Base-by-base conservation (phyloP, 345 rosid species). In the Populus alba region DNA sequence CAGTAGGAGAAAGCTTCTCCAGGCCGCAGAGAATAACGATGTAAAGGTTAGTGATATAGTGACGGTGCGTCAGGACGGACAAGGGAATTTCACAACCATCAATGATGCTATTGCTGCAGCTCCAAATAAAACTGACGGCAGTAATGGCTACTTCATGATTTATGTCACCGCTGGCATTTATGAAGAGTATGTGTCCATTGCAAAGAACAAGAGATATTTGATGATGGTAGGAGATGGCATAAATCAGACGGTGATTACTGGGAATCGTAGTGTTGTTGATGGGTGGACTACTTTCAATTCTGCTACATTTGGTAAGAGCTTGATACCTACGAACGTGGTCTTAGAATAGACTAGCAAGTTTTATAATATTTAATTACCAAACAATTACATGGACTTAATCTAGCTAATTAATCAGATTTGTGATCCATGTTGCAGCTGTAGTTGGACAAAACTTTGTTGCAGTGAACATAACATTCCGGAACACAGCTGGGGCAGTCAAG, bases 161-260 rank as follows among this genome's bases (percentile, higher is more conserved):
- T 91, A 87, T 57, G 79, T 94, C 69, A 85, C 83, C 0, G 88
- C 90, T 0, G 99, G 98, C 37, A 86, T 88, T 49, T 96, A 96
- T 59, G 89, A 94, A 49, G 99, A 96, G 82, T 89, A 92, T 16
- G 83, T 96, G 6, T 78, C 90, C 55, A 84, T 96, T 69, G 72
- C 92, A 1, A 96, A 90, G 85, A 94, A 81, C 68, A 96, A 94
- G 84, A 82, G 69, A 33, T 91, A 89, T 66, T 83, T 96, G 45
- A 92, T 94, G 96, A 94, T 96, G 84, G 81, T 94, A 4, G 99
- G 99, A 11, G 99, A 89, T 6, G 99, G 98, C 20, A 94, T 96
- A 71, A 90, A 91, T 79, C 89, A 81, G 66, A 96, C 99, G 4
- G 74, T 96, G 22, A 87, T 96, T 61, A 92, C 97, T 8, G 97